Evolutionary conservation across 1,284 basidiomycete genomes (phyloP).

Genomic region (Boletellus deceptivus): DNA sequence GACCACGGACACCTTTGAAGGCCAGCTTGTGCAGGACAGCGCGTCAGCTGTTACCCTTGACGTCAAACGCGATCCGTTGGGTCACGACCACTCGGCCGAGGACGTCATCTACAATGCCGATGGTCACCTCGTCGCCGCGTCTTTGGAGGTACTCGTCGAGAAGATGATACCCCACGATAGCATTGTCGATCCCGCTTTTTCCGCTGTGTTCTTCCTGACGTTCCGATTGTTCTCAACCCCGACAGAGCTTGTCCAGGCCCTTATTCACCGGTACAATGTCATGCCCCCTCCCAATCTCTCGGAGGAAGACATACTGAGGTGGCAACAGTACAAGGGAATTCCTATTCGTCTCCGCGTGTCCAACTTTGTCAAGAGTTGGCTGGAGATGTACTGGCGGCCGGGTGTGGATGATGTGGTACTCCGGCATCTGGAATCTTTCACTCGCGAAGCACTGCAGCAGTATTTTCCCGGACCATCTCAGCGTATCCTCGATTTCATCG

Average conservation of each 20-base stretch:
- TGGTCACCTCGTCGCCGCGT: constrained; percentile 88
- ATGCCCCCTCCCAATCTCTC: constrained; percentile 56
- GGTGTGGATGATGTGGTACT: constrained; percentile 63
- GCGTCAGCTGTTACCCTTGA: constrained; percentile 50
- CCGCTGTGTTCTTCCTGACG: constrained; percentile 90
- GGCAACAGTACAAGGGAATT: constrained; percentile 84
- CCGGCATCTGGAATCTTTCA: constrained; percentile 61
- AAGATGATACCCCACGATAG: constrained; percentile 96
- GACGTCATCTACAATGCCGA: constrained; percentile 92
- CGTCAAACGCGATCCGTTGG: constrained; percentile 49
- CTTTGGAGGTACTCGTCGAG: constrained; percentile 85
- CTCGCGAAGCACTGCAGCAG: constrained; percentile 55
- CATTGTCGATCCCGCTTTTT: constrained; percentile 81
- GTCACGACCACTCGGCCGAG: constrained; percentile 69
- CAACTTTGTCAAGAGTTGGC: constrained; percentile 92
- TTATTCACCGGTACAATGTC: constrained; percentile 84
- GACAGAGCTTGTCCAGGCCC: constrained; percentile 66
- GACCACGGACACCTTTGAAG: constrained; percentile 42
- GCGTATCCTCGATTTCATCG: constrained; percentile 72
- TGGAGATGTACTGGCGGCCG: constrained; percentile 87
- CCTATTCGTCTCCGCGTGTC: constrained; percentile 88
- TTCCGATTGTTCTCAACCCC: constrained; percentile 94
- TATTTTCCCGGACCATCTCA: constrained; percentile 69
- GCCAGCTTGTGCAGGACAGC: constrained; percentile 54
- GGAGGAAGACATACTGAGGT: constrained; percentile 65